Evolutionary conservation across 345 rosid species (phyloP).

Genomic region (Lagerstroemia speciosa): DNA sequence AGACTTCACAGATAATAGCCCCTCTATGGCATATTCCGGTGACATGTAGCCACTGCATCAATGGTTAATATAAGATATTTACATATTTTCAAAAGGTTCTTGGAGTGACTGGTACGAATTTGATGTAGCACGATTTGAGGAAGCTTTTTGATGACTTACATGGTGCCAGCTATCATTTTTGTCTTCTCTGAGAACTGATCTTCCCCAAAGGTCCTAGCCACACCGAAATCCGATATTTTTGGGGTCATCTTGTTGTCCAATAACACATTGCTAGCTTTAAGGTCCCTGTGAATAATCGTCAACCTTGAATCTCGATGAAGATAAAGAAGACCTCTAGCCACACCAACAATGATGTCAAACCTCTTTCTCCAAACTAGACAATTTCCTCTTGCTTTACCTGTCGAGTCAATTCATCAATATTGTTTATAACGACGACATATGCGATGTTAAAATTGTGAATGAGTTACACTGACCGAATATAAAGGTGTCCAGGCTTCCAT

Average conservation of each 20-base stretch:
- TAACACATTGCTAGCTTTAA: conserved; percentile 38
- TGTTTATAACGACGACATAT: no score
- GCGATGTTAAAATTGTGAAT: background rate
- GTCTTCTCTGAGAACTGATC: conserved; percentile 38
- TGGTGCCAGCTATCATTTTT: conserved; percentile 35
- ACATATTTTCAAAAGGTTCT: no score
- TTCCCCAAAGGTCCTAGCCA: conserved; percentile 29
- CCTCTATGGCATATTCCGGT: conserved; percentile 37
- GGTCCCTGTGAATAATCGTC: conserved; percentile 40
- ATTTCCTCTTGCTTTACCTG: conserved; percentile 19
- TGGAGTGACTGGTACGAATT: background rate
- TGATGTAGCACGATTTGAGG: background rate
- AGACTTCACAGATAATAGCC: conserved; percentile 29
- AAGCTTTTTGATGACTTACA: conserved; percentile 18
- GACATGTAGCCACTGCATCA: conserved; percentile 38
- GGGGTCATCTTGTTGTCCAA: conserved; percentile 41
- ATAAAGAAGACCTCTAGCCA: conserved; percentile 36
- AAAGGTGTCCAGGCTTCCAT: conserved; percentile 24
- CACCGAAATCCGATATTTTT: conserved; percentile 40
- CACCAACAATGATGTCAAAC: conserved; percentile 36
- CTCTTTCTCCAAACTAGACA: conserved; percentile 31
- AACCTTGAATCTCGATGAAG: conserved; percentile 49
- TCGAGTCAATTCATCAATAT: no score
- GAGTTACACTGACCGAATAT: conserved; percentile 16
- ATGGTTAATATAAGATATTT: background rate